Conservation (phyloP, 1,284 basidiomycete genomes). For the Pseudozyma tsukubaensis region DNA sequence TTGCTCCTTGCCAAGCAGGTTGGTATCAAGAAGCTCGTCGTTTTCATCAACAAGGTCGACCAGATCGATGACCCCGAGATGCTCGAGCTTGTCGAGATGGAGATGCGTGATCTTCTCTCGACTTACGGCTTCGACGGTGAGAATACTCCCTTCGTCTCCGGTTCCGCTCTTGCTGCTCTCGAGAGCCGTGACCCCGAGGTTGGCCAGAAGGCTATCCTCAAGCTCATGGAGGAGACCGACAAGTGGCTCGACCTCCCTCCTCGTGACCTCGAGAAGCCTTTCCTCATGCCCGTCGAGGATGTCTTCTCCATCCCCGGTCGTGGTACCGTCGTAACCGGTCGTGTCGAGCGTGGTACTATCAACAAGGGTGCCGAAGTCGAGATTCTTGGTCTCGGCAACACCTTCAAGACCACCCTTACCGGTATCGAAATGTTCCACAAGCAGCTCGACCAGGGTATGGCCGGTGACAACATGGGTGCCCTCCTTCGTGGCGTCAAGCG, state of each 20-base stretch:
- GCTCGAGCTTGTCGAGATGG: constrained; percentile 99
- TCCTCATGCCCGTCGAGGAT: constrained; percentile 96
- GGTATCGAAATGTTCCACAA: constrained; percentile 99
- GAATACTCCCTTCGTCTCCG: constrained; percentile 95
- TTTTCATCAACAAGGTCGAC: constrained; percentile 99
- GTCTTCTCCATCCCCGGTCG: constrained; percentile 98
- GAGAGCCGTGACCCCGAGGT: constrained; percentile 84
- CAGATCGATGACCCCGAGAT: constrained; percentile 96
- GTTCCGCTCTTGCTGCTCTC: constrained; percentile 93
- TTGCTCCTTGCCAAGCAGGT: constrained; percentile 96
- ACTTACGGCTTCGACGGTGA: constrained; percentile 93
- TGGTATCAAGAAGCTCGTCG: constrained; percentile 96
- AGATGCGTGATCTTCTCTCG: constrained; percentile 96
- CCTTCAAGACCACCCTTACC: constrained; percentile 92
- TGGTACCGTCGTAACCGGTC: constrained; percentile 97
- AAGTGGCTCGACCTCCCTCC: constrained; percentile 93
- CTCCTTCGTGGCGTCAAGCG: constrained; percentile 96
- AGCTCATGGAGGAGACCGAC: constrained; percentile 89
- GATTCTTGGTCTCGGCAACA: constrained; percentile 86
- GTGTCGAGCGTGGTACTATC: constrained; percentile 94
- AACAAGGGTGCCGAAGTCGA: constrained; percentile 95
- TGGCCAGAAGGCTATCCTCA: constrained; percentile 83
- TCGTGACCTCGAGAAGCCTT: constrained; percentile 97
- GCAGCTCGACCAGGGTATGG: constrained; percentile 96
- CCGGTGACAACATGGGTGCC: constrained; percentile 99